Conservation (phyloP, 192 early-diverging fungal species). For the Backusella westeae region DNA sequence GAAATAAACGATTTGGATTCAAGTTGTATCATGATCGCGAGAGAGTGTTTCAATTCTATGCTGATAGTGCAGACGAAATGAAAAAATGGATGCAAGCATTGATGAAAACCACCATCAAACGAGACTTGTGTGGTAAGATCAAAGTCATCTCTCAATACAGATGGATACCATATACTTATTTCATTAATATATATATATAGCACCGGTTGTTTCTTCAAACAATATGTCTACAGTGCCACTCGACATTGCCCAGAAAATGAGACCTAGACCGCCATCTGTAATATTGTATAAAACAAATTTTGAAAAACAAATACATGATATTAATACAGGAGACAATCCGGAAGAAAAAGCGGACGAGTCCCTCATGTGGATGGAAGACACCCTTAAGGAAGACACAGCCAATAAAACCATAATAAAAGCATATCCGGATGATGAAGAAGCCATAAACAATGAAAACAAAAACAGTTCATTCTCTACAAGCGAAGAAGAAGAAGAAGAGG, state of each 20-base stretch:
- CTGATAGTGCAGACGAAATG: constrained; percentile 45
- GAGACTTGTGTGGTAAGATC: constrained; percentile 35
- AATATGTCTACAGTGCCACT: constrained; percentile 53
- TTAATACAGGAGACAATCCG: not conserved
- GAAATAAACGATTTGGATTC: constrained; percentile 55
- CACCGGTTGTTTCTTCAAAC: constrained; percentile 57
- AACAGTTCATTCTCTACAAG: not conserved
- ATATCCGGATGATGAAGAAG: not conserved
- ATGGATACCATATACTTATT: not conserved
- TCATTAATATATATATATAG: constrained; percentile 10
- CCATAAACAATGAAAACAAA: not conserved
- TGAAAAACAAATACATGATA: not conserved
- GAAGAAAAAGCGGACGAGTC: not conserved
- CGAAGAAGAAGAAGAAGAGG: not conserved
- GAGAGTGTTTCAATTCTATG: constrained; percentile 52
- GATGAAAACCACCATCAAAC: constrained; percentile 60
- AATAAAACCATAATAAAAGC: not conserved
- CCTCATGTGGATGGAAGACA: not conserved
- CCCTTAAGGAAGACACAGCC: not conserved
- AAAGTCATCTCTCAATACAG: not conserved
- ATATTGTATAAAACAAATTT: not conserved
- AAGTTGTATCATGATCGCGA: constrained; percentile 52
- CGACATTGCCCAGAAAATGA: constrained; percentile 48
- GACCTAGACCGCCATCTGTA: constrained; percentile 28
- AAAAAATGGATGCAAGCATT: constrained; percentile 55